Conservation (phyloP, 2,329 filamentous ascomycete genomes). For the Myotisia sp. region DNA sequence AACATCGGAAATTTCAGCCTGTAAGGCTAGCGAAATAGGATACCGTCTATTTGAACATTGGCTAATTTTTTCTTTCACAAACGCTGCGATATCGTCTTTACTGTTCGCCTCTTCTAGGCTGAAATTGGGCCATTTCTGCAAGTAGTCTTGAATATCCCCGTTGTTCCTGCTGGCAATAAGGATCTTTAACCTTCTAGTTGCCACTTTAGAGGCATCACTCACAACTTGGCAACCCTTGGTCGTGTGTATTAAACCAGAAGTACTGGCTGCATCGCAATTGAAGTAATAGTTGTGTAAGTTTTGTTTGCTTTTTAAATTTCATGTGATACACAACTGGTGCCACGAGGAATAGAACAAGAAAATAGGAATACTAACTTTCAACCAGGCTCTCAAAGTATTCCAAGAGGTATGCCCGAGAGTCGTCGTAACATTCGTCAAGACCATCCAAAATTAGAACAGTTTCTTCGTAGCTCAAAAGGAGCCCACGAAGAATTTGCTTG, state of each 20-base stretch:
- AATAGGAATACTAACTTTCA: too few species aligned
- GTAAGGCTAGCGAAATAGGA: constrained; percentile 10
- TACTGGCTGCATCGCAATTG: too few species aligned
- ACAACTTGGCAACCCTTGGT: too few species aligned
- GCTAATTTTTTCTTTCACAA: constrained; percentile 15
- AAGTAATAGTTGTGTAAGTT: too few species aligned
- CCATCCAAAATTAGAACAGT: constrained; percentile 10
- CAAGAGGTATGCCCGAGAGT: constrained; percentile 4
- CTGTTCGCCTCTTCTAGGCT: constrained; percentile 17
- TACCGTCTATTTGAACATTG: constrained; percentile 10
- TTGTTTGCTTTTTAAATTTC: too few species aligned
- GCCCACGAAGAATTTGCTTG: constrained; percentile 3
- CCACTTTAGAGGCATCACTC: too few species aligned
- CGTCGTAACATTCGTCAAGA: constrained; percentile 8
- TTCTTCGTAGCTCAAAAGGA: constrained; percentile 3
- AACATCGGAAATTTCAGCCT: constrained; percentile 13
- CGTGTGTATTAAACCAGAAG: too few species aligned
- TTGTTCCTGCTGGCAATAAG: constrained; percentile 10
- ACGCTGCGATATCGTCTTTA: constrained; percentile 18
- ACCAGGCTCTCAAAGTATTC: constrained; percentile 3
- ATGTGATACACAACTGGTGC: too few species aligned
- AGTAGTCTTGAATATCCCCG: constrained; percentile 7
- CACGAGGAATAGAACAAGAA: too few species aligned
- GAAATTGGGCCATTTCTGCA: constrained; percentile 7
- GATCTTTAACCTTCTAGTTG: too few species aligned